These are phyloP conservation scores for Cyberlindnera mrakii DNA, from an alignment of 805 yeast species.

Conservation along the genomic window DNA sequence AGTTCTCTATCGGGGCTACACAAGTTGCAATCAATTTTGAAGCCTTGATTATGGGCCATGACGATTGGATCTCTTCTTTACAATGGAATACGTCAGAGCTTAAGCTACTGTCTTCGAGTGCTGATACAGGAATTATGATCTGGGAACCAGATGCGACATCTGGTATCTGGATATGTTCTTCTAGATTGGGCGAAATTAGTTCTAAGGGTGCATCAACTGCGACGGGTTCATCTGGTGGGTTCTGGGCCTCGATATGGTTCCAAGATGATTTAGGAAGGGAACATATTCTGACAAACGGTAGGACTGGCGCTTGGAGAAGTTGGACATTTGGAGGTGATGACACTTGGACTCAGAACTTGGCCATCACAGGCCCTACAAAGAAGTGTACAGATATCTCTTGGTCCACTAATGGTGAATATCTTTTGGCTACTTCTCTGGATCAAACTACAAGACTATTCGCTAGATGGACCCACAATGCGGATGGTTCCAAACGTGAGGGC, in stretches of 20 bases:
- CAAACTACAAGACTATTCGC: conserved; percentile 88
- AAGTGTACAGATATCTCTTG: conserved; percentile 77
- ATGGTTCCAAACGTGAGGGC: conserved; percentile 24
- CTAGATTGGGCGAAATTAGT: conserved; percentile 85
- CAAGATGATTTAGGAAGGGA: conserved; percentile 30
- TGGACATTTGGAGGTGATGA: conserved; percentile 44
- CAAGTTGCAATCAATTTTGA: conserved; percentile 70
- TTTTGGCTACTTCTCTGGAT: conserved; percentile 78
- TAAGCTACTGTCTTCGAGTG: conserved; percentile 74
- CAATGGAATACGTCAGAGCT: conserved; percentile 63
- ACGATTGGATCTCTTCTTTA: conserved; percentile 90
- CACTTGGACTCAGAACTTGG: conserved; percentile 41
- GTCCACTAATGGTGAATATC: conserved; percentile 59
- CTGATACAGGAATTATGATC: conserved; percentile 88
- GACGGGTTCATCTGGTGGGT: conserved; percentile 85
- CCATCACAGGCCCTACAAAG: conserved; percentile 70
- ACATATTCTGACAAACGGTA: conserved; percentile 74
- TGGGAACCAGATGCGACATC: conserved; percentile 87
- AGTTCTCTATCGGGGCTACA: conserved; percentile 36
- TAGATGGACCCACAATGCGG: conserved; percentile 40
- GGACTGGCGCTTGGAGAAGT: conserved; percentile 86
- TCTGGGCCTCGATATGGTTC: conserved; percentile 71
- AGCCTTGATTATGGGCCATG: conserved; percentile 95
- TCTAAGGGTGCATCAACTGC: conserved; percentile 98
- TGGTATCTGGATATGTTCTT: conserved; percentile 83